Percentiles rank a stretch among this genome's conserved stretches.
These are phyloP conservation scores for Ascodesmis nigricans DNA, from an alignment of 495 filamentous ascomycete species.

Conservation along the genomic window DNA sequence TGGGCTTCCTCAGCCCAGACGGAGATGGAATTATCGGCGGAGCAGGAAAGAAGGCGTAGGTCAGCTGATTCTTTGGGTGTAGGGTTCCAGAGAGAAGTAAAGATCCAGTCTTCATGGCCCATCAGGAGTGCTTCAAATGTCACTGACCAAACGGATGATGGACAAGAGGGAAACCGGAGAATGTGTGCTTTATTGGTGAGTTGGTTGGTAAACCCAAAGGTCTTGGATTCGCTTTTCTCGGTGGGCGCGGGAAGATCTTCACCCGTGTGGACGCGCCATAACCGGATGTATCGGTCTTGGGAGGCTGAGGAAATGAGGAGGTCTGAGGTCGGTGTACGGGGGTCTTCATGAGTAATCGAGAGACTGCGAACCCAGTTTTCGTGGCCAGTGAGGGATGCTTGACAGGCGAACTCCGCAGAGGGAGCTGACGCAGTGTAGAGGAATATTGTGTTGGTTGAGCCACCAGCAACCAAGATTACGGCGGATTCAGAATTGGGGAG, in stretches of 20 bases:
- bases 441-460: slow-evolving; percentile 57
- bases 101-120: slow-evolving; percentile 97
- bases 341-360: slow-evolving; percentile 45
- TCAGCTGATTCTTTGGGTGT: slow-evolving; percentile 21
- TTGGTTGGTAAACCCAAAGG: slow-evolving; percentile 18
- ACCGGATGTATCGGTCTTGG: slow-evolving; percentile 89
- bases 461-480: slow-evolving; percentile 54
- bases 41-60: slow-evolving; percentile 65
- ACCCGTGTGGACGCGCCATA: slow-evolving; percentile 69
- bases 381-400: slow-evolving; percentile 66
- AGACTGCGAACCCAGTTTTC: slow-evolving; percentile 87
- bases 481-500: slow-evolving; percentile 30
- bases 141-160: slow-evolving; percentile 41
- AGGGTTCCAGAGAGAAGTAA: slow-evolving; percentile 55
- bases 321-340: slow-evolving; percentile 32
- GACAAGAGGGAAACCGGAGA: slow-evolving; percentile 33
- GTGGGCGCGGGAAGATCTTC: slow-evolving; percentile 31
- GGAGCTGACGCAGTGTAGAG: slow-evolving; percentile 39
- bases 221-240: slow-evolving; percentile 26
- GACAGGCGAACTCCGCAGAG: slow-evolving; percentile 36
- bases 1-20: slow-evolving; percentile 69
- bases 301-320: slow-evolving; percentile 78
- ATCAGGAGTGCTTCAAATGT: slow-evolving; percentile 90
- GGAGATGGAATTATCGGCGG: slow-evolving; percentile 82
- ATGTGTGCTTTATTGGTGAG: slow-evolving; percentile 76